Conservation (phyloP, 441 rosid species). For the Aquilaria agallochum region DNA sequence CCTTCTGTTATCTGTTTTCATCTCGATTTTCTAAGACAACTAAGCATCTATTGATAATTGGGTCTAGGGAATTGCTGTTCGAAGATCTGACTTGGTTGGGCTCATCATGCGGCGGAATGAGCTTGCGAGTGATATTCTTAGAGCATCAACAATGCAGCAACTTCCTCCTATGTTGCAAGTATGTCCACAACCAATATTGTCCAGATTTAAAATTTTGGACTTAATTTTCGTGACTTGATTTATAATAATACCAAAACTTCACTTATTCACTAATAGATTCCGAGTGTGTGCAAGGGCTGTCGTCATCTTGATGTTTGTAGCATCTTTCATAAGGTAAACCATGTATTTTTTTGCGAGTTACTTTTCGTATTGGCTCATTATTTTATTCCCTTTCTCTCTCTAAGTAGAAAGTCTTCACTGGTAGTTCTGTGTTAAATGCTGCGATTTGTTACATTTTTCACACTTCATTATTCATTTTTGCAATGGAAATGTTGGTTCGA, state of each 20-base stretch:
- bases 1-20: slow-evolving; percentile 17
- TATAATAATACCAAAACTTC: slow-evolving; percentile 11
- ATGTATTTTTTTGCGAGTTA: slow-evolving; percentile 15
- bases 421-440: no score
- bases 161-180: slow-evolving; percentile 92
- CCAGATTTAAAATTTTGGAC: slow-evolving; percentile 5
- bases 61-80: slow-evolving; percentile 73
- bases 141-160: slow-evolving; percentile 71
- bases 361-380: no score
- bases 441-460: no score
- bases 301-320: slow-evolving; percentile 93
- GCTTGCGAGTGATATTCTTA: slow-evolving; percentile 77
- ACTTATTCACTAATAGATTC: slow-evolving; percentile 43
- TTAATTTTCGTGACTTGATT: slow-evolving; percentile 13
- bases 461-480: no score
- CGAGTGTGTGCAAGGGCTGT: slow-evolving; percentile 81
- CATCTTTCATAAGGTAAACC: slow-evolving; percentile 87
- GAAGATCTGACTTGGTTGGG: slow-evolving; percentile 91
- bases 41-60: slow-evolving; percentile 21
- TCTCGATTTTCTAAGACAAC: slow-evolving; percentile 20
- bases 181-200: slow-evolving; percentile 24
- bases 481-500: no score
- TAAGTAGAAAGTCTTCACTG: no score
- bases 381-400: no score
- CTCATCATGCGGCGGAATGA: slow-evolving; percentile 97